Evolutionary conservation across 257 asterid species (phyloP), one percentile per base, ranked within the genome.

Genomic region (Sherardia arvensis): DNA sequence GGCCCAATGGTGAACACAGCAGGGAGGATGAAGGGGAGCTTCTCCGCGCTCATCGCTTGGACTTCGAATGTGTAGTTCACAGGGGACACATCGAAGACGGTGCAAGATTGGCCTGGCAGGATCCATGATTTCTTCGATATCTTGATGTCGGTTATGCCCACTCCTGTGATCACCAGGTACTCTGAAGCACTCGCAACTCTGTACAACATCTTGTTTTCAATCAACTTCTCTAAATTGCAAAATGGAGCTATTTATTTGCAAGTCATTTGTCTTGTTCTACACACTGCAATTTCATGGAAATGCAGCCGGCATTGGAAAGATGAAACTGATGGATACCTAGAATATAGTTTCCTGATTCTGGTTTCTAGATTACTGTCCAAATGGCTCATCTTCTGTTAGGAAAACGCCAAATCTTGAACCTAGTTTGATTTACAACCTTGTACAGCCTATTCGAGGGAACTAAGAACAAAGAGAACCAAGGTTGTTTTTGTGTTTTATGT

Each of bases 1-100:
- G 95, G 95, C 53, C 91, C 85, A 59, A 86, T 79, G 17, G 95
- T 86, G 89, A 84, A 86, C 27, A 86, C 95, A 5, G 91, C 91
- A 0, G 88, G 95, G 61, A 86, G 86, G 45, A 84, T 23, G 40
- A 86, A 84, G 23, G 95, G 91, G 28, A 84, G 88, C 73, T 86
- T 86, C 64, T 86, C 91, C 17, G 88, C 87, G 61, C 89, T 84
- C 91, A 84, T 86, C 62, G 95, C 95, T 26, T 86, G 89, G 21
- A 86, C 95, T 54, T 86, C 80, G 63, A 86, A 86, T 45, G 88
- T 80, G 83, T 86, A 84, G 61, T 86, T 86, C 5, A 84, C 91
- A 0, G 95, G 95, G 10, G 89, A 75, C 22, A 84, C 66, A 66
- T 87, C 87, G 48, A 79, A 80, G 8, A 33, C 33, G 18, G 74